Conservation (phyloP, 192 early-diverging fungal genomes). For the Funneliformis geosporum region DNA sequence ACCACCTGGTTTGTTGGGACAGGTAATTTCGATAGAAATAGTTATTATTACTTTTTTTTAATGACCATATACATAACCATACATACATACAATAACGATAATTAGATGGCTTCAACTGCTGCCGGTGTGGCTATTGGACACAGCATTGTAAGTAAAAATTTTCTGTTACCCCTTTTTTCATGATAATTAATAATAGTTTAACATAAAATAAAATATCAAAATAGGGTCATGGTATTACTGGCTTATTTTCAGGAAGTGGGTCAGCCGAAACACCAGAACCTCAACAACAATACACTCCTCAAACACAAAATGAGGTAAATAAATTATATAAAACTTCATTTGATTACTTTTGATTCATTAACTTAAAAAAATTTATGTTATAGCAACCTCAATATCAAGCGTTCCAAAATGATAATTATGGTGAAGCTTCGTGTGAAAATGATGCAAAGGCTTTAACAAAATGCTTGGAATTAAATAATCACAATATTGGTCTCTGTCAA, state of each 20-base stretch:
- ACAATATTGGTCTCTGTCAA: constrained; percentile 82
- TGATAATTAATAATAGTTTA: not conserved
- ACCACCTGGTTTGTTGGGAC: constrained; percentile 26
- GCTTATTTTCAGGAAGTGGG: constrained; percentile 51
- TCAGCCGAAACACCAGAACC: constrained; percentile 17
- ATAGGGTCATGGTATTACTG: constrained; percentile 40
- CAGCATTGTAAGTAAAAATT: constrained; percentile 65
- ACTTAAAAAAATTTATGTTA: not conserved
- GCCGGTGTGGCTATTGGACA: constrained; percentile 93
- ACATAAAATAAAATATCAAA: not conserved
- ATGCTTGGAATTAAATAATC: constrained; percentile 81
- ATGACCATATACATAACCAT: not conserved
- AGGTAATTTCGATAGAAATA: not conserved
- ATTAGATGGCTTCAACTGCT: constrained; percentile 88
- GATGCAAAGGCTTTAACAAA: constrained; percentile 83
- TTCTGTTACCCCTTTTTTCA: not conserved
- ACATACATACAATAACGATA: too few species aligned
- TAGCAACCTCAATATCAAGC: constrained; percentile 43
- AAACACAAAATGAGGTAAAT: constrained; percentile 2
- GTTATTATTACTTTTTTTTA: not conserved
- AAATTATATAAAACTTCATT: not conserved
- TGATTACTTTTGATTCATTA: constrained; percentile 15
- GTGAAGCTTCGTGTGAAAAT: constrained; percentile 57
- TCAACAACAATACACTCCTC: constrained; percentile 9
- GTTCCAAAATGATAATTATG: constrained; percentile 35